Percentiles rank a stretch among this genome's conserved stretches.
phyloP scores from a whole-genome alignment of 352 stramenopile genomes.

The Lagenidium giganteum region DNA sequence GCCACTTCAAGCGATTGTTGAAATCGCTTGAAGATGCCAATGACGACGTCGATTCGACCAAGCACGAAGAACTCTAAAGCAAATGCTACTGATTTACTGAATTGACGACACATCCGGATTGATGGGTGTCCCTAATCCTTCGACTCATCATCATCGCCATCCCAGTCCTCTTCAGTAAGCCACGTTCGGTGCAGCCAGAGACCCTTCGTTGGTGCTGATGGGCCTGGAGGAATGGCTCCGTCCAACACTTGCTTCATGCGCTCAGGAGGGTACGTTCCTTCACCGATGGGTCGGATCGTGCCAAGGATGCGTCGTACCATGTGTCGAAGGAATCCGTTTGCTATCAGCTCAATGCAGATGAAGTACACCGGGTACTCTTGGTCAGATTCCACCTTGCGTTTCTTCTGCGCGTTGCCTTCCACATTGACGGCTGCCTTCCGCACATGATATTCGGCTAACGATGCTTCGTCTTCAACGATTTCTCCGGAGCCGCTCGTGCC shows the following conservation, averaged over 20 bases:
- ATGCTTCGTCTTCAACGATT: constrained; percentile 28
- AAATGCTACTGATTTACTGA: constrained; percentile 13
- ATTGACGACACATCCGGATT: no score
- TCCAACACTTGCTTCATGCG: constrained; percentile 68
- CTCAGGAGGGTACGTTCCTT: constrained; percentile 46
- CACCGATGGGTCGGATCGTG: constrained; percentile 71
- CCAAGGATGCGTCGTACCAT: constrained; percentile 86
- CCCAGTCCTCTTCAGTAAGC: constrained; percentile 72
- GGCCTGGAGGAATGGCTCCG: constrained; percentile 40
- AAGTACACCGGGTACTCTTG: constrained; percentile 41
- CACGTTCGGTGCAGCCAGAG: constrained; percentile 84
- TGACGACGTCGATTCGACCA: neutral
- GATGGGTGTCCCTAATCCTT: no score
- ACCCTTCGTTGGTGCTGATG: constrained; percentile 70
- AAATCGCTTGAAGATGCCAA: constrained; percentile 6
- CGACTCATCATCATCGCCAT: no score
- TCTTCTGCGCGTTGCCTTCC: constrained; percentile 32
- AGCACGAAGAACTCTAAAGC: constrained; percentile 57
- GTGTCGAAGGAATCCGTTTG: constrained; percentile 82
- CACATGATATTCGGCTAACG: constrained; percentile 18
- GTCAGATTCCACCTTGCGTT: constrained; percentile 17
- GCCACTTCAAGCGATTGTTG: constrained; percentile 62
- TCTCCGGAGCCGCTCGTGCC: constrained; percentile 46
- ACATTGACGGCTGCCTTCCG: constrained; percentile 6
- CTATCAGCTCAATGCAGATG: constrained; percentile 78